Evolutionary conservation across 805 yeast genomes (phyloP), one percentile per base, ranked within the genome.

Genomic region (Wickerhamiella sorbophila): DNA sequence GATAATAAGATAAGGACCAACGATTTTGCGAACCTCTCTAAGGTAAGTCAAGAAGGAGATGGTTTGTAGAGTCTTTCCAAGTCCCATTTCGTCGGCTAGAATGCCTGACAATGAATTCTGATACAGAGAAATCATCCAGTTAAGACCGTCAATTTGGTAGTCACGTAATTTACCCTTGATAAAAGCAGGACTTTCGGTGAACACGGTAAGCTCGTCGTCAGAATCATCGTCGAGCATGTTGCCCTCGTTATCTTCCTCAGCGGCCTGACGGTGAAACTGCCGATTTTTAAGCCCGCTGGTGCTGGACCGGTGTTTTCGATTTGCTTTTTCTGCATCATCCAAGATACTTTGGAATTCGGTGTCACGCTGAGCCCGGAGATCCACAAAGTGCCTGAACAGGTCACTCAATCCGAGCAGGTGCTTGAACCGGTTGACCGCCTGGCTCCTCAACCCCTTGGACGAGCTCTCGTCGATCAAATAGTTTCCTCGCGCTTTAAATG

Each of bases 21-120:
- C 82, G 9, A 86, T 70, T 20, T 74, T 70, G 50, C 75, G 77
- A 42, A 77, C 67, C 54, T 82, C 84, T 47, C 95, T 69, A 42
- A 88, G 62, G 58, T 82, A 85, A 0, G 95, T 96, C 36, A 88
- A 65, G 52, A 88, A 91, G 1, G 97, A 77, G 38, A 88, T 87
- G 1, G 97, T 87, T 62, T 88, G 98, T 40, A 88, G 65, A 3
- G 98, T 88, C 60, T 88, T 88, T 42, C 98, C 98, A 21, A 88
- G 67, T 2, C 98, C 98, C 98, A 91, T 88, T 60, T 88, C 98
- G 61, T 88, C 98, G 5, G 98, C 98, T 36, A 88, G 64, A 31
- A 88, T 88, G 12, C 98, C 98, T 3, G 94, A 81, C 27, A 88
- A 69, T 44, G 79, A 70, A 56, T 88, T 84, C 52, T 84, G 87